Evolutionary conservation across 257 asterid genomes (phyloP).

Genomic region (Paraleonurus japonicus): DNA sequence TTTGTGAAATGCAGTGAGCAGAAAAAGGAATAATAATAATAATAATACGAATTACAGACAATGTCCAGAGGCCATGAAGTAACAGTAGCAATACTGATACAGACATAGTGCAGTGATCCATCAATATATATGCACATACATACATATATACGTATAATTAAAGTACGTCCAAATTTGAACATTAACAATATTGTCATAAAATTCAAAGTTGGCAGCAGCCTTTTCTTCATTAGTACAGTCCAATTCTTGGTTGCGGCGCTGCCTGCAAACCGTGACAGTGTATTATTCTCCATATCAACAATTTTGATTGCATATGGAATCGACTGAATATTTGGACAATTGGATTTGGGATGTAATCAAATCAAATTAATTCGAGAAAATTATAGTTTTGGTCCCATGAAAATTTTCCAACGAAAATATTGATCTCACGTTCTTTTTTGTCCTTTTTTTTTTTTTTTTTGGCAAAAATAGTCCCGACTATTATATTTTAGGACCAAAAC

Average conservation of each 20-base stretch:
- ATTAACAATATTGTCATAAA: not conserved
- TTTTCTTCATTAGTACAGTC: not conserved
- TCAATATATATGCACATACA: not conserved
- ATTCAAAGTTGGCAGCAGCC: not conserved
- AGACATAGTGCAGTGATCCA: not conserved
- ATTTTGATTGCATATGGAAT: not conserved
- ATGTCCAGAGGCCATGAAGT: not conserved
- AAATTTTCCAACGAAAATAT: no score
- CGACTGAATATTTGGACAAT: no score
- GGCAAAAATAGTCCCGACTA: no score
- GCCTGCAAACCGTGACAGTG: not conserved
- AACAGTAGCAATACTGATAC: not conserved
- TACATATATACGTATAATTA: not conserved
- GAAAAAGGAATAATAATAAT: constrained; percentile 10
- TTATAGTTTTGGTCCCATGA: no score
- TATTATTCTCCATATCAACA: not conserved
- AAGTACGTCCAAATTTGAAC: not conserved
- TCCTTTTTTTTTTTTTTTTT: no score
- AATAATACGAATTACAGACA: constrained; percentile 12
- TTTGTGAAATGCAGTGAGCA: not conserved
- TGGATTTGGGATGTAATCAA: no score
- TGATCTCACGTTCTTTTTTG: no score
- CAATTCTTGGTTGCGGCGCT: constrained; percentile 23
- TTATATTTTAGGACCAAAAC: no score
- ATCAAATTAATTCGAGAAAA: no score